Evolutionary conservation across 1,139 yeast genomes (phyloP).

Genomic region (Geotrichum phurueaensis): DNA sequence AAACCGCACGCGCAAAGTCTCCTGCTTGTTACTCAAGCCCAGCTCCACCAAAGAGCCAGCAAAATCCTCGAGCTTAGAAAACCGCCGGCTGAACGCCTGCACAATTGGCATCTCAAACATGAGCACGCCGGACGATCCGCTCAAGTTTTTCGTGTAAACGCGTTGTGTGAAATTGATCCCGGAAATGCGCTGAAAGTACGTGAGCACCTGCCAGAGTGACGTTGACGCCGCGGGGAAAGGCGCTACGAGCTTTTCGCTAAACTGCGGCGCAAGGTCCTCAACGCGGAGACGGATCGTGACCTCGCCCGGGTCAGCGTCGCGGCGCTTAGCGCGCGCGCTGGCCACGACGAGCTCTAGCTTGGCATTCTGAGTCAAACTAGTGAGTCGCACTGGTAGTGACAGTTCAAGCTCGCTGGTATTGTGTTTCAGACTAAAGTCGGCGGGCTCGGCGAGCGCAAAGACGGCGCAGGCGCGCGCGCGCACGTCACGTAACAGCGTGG

Average conservation of each 20-base stretch:
- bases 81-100: conserved; percentile 25
- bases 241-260: conserved; percentile 23
- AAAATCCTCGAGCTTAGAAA: conserved; percentile 24
- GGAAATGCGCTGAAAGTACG: conserved; percentile 25
- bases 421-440: conserved; percentile 22
- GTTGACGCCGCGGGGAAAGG: conserved; percentile 22
- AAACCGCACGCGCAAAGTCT: conserved; percentile 26
- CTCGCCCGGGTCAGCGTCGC: conserved; percentile 8
- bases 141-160: conserved; percentile 16
- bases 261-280: conserved; percentile 26
- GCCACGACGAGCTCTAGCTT: conserved; percentile 27
- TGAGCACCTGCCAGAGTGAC: conserved; percentile 27
- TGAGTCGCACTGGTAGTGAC: conserved; percentile 28
- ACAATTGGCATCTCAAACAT: conserved; percentile 28
- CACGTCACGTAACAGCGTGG: conserved; percentile 27
- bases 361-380: conserved; percentile 29
- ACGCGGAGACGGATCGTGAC: conserved; percentile 27
- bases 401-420: conserved; percentile 21
- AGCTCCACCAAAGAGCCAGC: conserved; percentile 22
- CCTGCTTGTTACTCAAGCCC: conserved; percentile 28
- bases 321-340: conserved; percentile 15
- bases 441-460: conserved; percentile 22
- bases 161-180: conserved; percentile 30
- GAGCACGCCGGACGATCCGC: conserved; percentile 17
- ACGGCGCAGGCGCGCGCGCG: conserved; percentile 26